Percentiles rank a stretch among this genome's conserved stretches.
Conservation (phyloP, 192 early-diverging fungal species). For the Coemansia sp. region DNA sequence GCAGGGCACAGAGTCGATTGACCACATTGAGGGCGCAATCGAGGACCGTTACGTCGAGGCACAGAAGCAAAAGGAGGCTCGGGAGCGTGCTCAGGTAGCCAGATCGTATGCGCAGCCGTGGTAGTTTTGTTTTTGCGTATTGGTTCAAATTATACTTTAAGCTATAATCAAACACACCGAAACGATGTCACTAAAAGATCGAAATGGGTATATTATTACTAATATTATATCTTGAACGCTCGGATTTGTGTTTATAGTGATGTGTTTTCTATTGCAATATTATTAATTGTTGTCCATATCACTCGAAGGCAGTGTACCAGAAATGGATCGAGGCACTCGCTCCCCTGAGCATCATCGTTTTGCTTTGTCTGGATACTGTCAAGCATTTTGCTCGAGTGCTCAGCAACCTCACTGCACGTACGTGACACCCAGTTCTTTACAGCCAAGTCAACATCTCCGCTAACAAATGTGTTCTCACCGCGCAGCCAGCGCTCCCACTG, state of each 20-base stretch:
- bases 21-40: constrained; percentile 37
- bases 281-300: neutral
- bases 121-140: constrained; percentile 6
- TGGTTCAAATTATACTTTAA: too few relatives aligned
- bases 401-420: neutral
- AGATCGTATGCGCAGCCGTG: constrained; percentile 36
- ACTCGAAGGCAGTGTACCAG: neutral
- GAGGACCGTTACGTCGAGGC: constrained; percentile 38
- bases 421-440: neutral
- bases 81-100: constrained; percentile 33
- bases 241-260: too few relatives aligned
- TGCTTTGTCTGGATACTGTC: neutral
- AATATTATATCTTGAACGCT: too few relatives aligned
- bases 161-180: too few relatives aligned
- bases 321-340: neutral
- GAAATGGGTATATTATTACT: too few relatives aligned
- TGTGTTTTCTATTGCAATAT: neutral
- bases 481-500: constrained; percentile 11
- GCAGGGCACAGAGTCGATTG: constrained; percentile 58
- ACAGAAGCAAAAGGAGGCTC: constrained; percentile 45
- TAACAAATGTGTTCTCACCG: neutral
- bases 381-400: neutral
- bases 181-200: too few relatives aligned
- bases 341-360: too few relatives aligned
- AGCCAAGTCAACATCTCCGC: neutral